A percentile compares a stretch with the other conserved stretches of the same genome.
Evolutionary conservation across 148 eudicot species (phyloP).

Genomic region (Agrostemma githago): DNA sequence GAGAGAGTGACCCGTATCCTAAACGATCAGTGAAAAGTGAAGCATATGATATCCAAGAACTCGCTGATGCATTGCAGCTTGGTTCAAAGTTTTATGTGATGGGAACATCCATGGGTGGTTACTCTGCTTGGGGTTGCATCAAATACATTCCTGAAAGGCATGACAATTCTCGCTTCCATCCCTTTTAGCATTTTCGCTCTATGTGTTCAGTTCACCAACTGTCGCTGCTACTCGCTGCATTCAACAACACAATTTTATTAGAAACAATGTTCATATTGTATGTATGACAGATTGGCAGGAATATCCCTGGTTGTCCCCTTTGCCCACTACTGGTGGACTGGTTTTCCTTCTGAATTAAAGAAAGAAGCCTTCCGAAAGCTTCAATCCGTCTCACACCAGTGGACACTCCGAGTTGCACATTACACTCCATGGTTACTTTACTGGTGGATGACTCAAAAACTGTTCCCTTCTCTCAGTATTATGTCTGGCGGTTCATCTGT

Average conservation of each 20-base stretch:
- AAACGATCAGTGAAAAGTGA: slow-evolving; percentile 55
- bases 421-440: not conserved
- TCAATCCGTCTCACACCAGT: not conserved
- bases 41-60: slow-evolving; percentile 64
- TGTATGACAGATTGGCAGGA: not conserved
- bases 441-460: not conserved
- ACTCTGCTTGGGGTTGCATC: slow-evolving; percentile 14
- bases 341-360: not conserved
- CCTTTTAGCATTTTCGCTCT: not conserved
- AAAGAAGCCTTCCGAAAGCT: not conserved
- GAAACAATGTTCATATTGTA: too few relatives aligned
- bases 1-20: slow-evolving; percentile 80
- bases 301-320: not conserved
- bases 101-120: slow-evolving; percentile 46
- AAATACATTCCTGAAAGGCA: not conserved
- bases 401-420: not conserved
- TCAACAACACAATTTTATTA: too few relatives aligned
- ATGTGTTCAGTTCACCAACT: too few relatives aligned
- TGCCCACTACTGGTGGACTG: not conserved
- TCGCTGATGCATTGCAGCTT: slow-evolving; percentile 59
- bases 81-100: slow-evolving; percentile 44
- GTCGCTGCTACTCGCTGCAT: too few relatives aligned
- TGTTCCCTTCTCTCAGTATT: not conserved
- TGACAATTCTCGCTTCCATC: too few relatives aligned
- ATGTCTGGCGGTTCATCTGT: not conserved